A percentile compares a stretch with the other conserved stretches of the same genome.
Evolutionary conservation across 345 rosid genomes (phyloP).

Genomic region (Populus davidiana): DNA sequence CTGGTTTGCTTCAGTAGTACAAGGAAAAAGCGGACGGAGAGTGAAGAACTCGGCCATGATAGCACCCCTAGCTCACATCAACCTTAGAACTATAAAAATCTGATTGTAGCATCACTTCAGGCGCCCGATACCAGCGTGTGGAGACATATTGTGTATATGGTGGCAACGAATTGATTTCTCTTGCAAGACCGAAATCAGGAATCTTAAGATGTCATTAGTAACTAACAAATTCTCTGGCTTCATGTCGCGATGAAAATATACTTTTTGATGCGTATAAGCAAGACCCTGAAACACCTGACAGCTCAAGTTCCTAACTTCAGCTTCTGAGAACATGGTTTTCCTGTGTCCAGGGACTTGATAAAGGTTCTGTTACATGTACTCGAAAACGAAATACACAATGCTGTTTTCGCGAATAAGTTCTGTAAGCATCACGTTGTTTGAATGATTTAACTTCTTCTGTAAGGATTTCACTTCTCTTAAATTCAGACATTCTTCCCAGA

Average conservation of each 20-base stretch:
- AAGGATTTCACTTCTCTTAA: slow-evolving; percentile 93
- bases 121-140: slow-evolving; percentile 52
- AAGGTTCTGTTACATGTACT: slow-evolving; percentile 90
- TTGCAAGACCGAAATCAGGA: slow-evolving; percentile 96
- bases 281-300: slow-evolving; percentile 97
- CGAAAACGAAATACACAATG: slow-evolving; percentile 78
- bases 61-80: slow-evolving; percentile 99
- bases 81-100: slow-evolving; percentile 67
- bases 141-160: slow-evolving; percentile 91
- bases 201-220: slow-evolving; percentile 71
- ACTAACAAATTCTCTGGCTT: slow-evolving; percentile 94
- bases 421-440: slow-evolving; percentile 90
- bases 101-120: slow-evolving; percentile 90
- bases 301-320: slow-evolving; percentile 84
- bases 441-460: slow-evolving; percentile 72
- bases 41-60: slow-evolving; percentile 80
- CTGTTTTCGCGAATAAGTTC: slow-evolving; percentile 88
- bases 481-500: slow-evolving; percentile 90
- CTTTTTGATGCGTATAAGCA: slow-evolving; percentile 83
- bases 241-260: slow-evolving; percentile 90
- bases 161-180: slow-evolving; percentile 76
- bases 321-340: slow-evolving; percentile 48
- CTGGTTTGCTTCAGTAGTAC: slow-evolving; percentile 92
- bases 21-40: slow-evolving; percentile 91
- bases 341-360: slow-evolving; percentile 72